Evolutionary conservation across 805 yeast genomes (phyloP).

Genomic region (Blastobotrys robertii): DNA sequence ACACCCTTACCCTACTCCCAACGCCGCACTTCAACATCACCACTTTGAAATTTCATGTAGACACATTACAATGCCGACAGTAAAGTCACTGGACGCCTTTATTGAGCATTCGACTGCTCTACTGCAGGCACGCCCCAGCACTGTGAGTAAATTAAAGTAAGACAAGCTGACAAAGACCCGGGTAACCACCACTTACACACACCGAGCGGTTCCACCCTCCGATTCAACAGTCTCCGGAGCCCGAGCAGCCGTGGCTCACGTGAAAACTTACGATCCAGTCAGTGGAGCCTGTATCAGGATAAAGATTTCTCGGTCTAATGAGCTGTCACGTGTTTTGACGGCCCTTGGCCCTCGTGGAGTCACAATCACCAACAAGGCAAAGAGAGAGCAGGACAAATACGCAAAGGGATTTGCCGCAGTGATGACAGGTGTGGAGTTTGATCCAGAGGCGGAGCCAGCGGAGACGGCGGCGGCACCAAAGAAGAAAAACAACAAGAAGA

Average conservation of each 20-base stretch:
- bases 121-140: conserved; percentile 35
- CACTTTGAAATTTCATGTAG: too few species aligned
- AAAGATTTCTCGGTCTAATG: conserved; percentile 55
- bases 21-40: neutral
- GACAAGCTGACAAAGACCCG: conserved; percentile 13
- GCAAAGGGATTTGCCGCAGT: conserved; percentile 22
- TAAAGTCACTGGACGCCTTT: conserved; percentile 31
- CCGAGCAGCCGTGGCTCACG: conserved; percentile 31
- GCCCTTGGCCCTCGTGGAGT: conserved; percentile 47
- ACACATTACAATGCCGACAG: conserved; percentile 7
- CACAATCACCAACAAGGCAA: conserved; percentile 13
- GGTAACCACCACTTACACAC: conserved; percentile 30
- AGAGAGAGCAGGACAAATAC: too few species aligned
- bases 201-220: conserved; percentile 19
- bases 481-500: conserved; percentile 19
- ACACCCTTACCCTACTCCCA: neutral
- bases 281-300: conserved; percentile 53
- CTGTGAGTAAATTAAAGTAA: conserved; percentile 18
- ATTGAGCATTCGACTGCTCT: conserved; percentile 35
- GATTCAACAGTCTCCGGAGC: conserved; percentile 11
- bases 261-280: conserved; percentile 58
- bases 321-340: conserved; percentile 60
- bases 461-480: conserved; percentile 6
- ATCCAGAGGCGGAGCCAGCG: neutral
- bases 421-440: conserved; percentile 22